Base-by-base conservation (phyloP, 257 asterid genomes). In the Solanum okadae region DNA sequence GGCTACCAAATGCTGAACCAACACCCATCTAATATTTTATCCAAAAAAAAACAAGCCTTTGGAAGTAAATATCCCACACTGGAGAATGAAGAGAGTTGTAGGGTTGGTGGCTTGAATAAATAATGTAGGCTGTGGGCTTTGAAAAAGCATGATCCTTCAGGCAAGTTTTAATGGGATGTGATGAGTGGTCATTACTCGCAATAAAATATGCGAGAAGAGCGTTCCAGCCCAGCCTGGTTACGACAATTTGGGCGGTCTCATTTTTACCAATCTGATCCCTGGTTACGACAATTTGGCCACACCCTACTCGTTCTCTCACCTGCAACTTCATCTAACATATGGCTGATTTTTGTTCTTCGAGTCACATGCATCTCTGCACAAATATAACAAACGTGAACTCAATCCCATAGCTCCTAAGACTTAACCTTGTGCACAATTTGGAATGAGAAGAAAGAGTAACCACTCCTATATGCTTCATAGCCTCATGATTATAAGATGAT, bases 51-150 rank as follows among this genome's bases (percentile, higher is more conserved):
- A 46, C 0, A 3, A 61, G 27, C 12, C 14, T 61, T 22, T 9
- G 68, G 29, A 18, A 56, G 65, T 56, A 52, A 20, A 56, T 61
- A 61, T 61, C 29, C 29, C 70, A 61, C 70, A 61, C 13, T 61
- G 29, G 70, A 61, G 27, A 22, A 61, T 1, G 14, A 61, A 61
- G 6, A n/a, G 70, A 61, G 70, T 4, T 23, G 70, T 61, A 13
- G 27, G 29, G 29, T 61, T 10, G 70, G 27, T 63, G 15, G 27
- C 29, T 63, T 22, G 70, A 23, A 9, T 61, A 61, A 61, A 23
- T 22, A 61, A 9, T 61, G 3, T 23, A 9, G 1, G 13, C 0
- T 1, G 29, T 61, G 29, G 1, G 1, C 7, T 4, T 3, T 0
- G 1, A 1, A 22, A 61, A 9, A 61, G 0, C 0, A 61, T 61